Percentiles rank a stretch among this genome's conserved stretches.
Evolutionary conservation across 2,329 filamentous ascomycete genomes (phyloP).

Genomic region (Samsoniella hepiali): DNA sequence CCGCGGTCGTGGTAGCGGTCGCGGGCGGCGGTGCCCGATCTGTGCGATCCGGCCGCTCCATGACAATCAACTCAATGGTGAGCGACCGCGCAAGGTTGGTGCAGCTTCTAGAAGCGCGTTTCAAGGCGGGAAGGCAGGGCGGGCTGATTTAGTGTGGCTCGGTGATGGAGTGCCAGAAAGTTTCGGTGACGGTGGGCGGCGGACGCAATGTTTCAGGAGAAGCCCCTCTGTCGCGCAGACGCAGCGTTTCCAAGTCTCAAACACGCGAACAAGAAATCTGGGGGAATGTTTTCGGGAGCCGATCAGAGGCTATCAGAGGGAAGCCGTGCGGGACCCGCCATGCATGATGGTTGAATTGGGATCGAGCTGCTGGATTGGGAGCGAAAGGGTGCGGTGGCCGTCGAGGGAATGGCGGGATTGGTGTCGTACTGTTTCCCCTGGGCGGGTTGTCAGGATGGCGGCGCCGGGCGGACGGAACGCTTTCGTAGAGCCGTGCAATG

Average conservation of each 20-base stretch:
- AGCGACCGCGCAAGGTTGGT: constrained; percentile 23
- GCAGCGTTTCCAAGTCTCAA: constrained; percentile 8
- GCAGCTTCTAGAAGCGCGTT: constrained; percentile 23
- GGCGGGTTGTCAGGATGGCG: not conserved
- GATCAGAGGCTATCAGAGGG: constrained; percentile 11
- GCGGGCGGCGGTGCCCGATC: constrained; percentile 11
- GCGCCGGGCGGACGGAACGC: not conserved
- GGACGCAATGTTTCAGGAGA: constrained; percentile 17
- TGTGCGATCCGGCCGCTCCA: constrained; percentile 32
- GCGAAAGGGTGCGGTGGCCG: not conserved
- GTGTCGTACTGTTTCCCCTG: constrained; percentile 4
- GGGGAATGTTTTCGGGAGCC: not conserved
- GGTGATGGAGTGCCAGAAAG: constrained; percentile 11
- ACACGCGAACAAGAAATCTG: constrained; percentile 2
- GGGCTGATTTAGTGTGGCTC: not conserved
- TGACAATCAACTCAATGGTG: constrained; percentile 22
- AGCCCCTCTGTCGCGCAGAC: constrained; percentile 16
- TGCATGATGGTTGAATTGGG: constrained; percentile 12
- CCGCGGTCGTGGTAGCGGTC: constrained; percentile 22
- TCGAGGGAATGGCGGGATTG: constrained; percentile 2
- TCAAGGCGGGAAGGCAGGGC: constrained; percentile 14
- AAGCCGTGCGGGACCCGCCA: not conserved
- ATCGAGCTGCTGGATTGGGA: not conserved
- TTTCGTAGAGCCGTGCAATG: not conserved
- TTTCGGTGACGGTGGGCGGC: constrained; percentile 14